phyloP scores from a whole-genome alignment of 352 stramenopile genomes.

The Phytophthora pini region DNA sequence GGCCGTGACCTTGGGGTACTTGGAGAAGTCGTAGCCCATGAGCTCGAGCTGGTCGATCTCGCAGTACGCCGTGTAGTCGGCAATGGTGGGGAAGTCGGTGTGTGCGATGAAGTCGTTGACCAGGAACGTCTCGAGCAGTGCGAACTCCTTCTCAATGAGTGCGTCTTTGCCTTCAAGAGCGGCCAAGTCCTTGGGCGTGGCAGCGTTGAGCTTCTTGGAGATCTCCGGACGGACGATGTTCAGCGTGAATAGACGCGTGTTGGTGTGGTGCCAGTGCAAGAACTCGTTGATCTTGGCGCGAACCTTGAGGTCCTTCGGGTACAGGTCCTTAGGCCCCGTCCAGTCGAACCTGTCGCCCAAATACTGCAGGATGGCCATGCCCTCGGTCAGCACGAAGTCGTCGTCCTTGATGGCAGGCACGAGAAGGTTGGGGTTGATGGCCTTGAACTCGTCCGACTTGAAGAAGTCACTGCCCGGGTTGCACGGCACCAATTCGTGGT shows the following conservation, averaged over 20 bases:
- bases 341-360: constrained; percentile 60
- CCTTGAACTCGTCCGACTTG: constrained; percentile 59
- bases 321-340: constrained; percentile 52
- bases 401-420: constrained; percentile 62
- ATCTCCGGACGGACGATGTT: constrained; percentile 52
- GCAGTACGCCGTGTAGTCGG: constrained; percentile 63
- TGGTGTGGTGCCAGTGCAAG: constrained; percentile 76
- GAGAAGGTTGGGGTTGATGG: constrained; percentile 58
- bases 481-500: constrained; percentile 45
- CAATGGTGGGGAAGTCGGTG: constrained; percentile 62
- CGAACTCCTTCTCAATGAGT: constrained; percentile 43
- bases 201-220: constrained; percentile 32
- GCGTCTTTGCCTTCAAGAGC: constrained; percentile 42
- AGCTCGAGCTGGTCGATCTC: constrained; percentile 70
- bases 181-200: constrained; percentile 45
- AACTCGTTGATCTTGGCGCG: constrained; percentile 74
- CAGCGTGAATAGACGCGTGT: constrained; percentile 55
- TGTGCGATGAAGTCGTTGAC: constrained; percentile 55
- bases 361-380: constrained; percentile 66
- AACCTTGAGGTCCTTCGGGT: constrained; percentile 47
- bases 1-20: constrained; percentile 55
- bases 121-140: constrained; percentile 56
- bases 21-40: constrained; percentile 59
- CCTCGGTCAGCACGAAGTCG: constrained; percentile 65
- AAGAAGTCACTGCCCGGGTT: constrained; percentile 42